phyloP scores from a whole-genome alignment of 192 early-diverging fungal genomes.

The Podochytrium sp. region DNA sequence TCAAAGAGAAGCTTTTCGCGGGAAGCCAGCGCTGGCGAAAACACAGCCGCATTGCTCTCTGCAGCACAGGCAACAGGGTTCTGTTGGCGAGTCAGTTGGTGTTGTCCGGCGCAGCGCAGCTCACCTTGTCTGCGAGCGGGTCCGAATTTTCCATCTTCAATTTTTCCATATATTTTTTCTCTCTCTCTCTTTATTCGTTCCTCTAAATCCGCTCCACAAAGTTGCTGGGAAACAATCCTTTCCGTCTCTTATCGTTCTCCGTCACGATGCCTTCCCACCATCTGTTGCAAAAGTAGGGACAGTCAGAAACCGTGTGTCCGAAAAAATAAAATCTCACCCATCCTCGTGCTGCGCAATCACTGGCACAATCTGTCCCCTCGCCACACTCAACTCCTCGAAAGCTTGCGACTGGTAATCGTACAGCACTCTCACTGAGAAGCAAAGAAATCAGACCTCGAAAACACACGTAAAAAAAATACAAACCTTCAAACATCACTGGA shows the following conservation, averaged over 20 bases:
- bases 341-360: conserved; percentile 61
- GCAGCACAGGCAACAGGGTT: conserved; percentile 14
- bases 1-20: background rate
- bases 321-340: conserved; percentile 42
- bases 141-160: no score
- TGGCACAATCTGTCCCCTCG: conserved; percentile 52
- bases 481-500: conserved; percentile 44
- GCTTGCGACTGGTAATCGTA: conserved; percentile 59
- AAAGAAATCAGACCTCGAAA: background rate
- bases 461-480: background rate
- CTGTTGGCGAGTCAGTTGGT: background rate
- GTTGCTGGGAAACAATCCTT: conserved; percentile 59
- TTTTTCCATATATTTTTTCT: no score
- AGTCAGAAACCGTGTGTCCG: background rate
- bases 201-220: conserved; percentile 45
- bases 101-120: background rate
- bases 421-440: conserved; percentile 46
- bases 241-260: conserved; percentile 39
- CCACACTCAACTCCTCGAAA: conserved; percentile 52
- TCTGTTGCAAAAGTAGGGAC: conserved; percentile 21
- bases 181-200: no score
- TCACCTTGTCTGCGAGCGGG: no score
- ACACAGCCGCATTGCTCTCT: background rate
- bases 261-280: conserved; percentile 55
- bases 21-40: background rate